A percentile compares a stretch with the other conserved stretches of the same genome.
Evolutionary conservation across 2,329 filamentous ascomycete species (phyloP).

Genomic region (Trichoderma semiorbis): DNA sequence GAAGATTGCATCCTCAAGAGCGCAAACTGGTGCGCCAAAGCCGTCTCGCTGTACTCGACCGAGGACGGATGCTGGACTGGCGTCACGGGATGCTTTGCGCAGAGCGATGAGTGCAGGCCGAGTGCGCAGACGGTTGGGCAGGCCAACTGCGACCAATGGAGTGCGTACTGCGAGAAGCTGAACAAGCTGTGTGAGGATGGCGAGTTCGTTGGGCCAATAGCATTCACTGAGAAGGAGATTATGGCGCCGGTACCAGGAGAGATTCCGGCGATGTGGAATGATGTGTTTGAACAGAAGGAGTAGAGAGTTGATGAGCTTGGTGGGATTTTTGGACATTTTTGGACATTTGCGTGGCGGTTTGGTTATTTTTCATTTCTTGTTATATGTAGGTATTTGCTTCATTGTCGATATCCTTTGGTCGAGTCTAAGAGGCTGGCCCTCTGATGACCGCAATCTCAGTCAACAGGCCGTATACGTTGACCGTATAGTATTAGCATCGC

Average conservation of each 20-base stretch:
- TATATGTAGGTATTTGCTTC: not conserved
- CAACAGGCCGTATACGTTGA: not conserved
- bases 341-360: not conserved
- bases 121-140: constrained; percentile 56
- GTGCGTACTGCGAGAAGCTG: constrained; percentile 55
- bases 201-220: constrained; percentile 47
- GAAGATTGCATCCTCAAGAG: constrained; percentile 59
- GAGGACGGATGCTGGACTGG: constrained; percentile 59
- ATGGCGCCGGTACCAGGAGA: constrained; percentile 31
- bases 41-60: constrained; percentile 54
- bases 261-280: constrained; percentile 33
- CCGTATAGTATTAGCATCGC: not conserved
- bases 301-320: not conserved
- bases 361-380: not conserved
- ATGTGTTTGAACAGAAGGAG: constrained; percentile 23
- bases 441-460: not conserved
- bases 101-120: constrained; percentile 58
- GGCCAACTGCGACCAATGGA: constrained; percentile 59
- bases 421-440: not conserved
- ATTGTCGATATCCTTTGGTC: not conserved
- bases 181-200: constrained; percentile 41
- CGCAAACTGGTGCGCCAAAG: constrained; percentile 68
- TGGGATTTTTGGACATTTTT: too few species aligned
- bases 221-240: constrained; percentile 36
- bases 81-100: constrained; percentile 54